Evolutionary conservation across 2,329 filamentous ascomycete species (phyloP).

Genomic region (Metarhizium sp.): DNA sequence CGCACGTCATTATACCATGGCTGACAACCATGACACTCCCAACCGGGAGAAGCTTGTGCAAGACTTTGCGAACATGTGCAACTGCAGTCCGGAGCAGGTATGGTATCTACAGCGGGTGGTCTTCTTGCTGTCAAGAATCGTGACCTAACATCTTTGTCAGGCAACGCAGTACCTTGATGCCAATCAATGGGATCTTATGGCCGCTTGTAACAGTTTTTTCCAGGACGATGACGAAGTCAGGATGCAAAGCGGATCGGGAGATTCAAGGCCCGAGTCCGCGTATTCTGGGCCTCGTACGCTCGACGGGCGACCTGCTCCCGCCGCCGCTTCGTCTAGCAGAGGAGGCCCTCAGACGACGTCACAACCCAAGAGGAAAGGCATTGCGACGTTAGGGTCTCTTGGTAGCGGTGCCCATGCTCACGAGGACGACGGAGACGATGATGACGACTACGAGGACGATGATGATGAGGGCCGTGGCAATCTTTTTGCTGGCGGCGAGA

Average conservation of each 20-base stretch:
- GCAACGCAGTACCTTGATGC: conserved; percentile 57
- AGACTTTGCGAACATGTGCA: conserved; percentile 5
- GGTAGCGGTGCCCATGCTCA: conserved; percentile 37
- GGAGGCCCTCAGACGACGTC: conserved; percentile 24
- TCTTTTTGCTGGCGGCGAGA: conserved; percentile 76
- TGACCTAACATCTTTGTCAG: conserved; percentile 29
- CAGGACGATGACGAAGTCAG: conserved; percentile 42
- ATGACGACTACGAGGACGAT: conserved; percentile 44
- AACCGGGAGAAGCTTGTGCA: conserved; percentile 5
- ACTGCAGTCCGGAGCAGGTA: conserved; percentile 6
- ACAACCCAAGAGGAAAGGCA: conserved; percentile 46
- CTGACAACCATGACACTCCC: conserved; percentile 1
- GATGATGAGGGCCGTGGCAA: conserved; percentile 54
- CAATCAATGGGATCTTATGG: conserved; percentile 56
- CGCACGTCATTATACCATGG: not conserved
- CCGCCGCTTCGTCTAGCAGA: conserved; percentile 18
- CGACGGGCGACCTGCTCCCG: conserved; percentile 50
- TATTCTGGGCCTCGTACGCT: conserved; percentile 55
- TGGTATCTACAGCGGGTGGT: not conserved
- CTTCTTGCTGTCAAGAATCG: too few species aligned
- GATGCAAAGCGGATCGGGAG: conserved; percentile 21
- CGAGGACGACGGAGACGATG: conserved; percentile 49
- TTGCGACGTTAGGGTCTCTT: conserved; percentile 51
- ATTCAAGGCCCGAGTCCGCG: conserved; percentile 17
- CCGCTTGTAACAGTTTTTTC: conserved; percentile 55